Conservation (phyloP, 768 basidiomycete species). For the Russula lepida region DNA sequence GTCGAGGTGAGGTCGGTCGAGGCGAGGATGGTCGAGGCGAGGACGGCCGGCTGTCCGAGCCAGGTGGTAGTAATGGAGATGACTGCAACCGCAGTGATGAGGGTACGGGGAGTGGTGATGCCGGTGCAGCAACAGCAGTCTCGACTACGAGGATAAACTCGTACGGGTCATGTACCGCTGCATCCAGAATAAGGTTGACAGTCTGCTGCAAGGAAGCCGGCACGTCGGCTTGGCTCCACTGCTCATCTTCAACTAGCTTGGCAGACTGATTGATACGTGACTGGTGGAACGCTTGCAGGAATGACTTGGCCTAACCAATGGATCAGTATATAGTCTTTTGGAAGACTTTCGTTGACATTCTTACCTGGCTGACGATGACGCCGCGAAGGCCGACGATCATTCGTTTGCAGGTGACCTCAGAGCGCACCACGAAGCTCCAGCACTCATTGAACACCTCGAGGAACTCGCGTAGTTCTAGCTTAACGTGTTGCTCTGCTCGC, state of each 20-base stretch:
- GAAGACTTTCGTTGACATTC: not conserved
- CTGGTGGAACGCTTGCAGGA: conserved; percentile 83
- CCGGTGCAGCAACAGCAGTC: conserved; percentile 22
- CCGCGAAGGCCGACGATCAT: conserved; percentile 95
- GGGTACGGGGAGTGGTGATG: conserved; percentile 24
- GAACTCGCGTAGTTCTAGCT: conserved; percentile 66
- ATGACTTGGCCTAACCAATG: conserved; percentile 65
- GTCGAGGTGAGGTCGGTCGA: conserved; percentile 12
- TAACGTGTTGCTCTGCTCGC: conserved; percentile 72
- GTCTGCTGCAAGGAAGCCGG: conserved; percentile 54
- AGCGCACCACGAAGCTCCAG: conserved; percentile 85
- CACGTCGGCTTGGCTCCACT: conserved; percentile 82
- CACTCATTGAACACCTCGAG: conserved; percentile 72
- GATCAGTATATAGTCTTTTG: not conserved
- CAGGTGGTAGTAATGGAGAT: conserved; percentile 26
- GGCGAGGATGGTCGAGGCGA: conserved; percentile 15
- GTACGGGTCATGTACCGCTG: conserved; percentile 73
- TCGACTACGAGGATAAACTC: conserved; percentile 45
- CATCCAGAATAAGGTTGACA: conserved; percentile 67
- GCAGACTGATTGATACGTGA: conserved; percentile 69
- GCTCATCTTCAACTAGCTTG: conserved; percentile 90
- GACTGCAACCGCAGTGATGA: conserved; percentile 22
- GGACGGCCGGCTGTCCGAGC: conserved; percentile 12
- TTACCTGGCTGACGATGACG: conserved; percentile 72
- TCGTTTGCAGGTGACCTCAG: conserved; percentile 74